Percentiles rank a stretch among this genome's conserved stretches.
These are phyloP conservation scores for Colletotrichum shisoi DNA, from an alignment of 2,329 filamentous ascomycete genomes.

Conservation along the genomic window DNA sequence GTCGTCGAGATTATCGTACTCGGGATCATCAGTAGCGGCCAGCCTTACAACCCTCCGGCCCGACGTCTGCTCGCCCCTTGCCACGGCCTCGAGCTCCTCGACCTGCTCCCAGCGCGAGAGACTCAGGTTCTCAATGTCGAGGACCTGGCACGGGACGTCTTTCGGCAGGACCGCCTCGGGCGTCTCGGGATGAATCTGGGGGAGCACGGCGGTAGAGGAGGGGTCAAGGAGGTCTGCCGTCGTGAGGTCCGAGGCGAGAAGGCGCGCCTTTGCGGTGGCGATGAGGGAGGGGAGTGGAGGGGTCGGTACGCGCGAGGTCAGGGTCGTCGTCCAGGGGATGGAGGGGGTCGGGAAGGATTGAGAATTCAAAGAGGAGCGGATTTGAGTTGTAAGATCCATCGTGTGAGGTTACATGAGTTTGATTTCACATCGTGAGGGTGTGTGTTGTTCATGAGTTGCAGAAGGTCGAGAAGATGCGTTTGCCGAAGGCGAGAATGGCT, in stretches of 20 bases:
- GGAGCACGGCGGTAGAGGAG: constrained; percentile 54
- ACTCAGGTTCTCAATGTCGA: constrained; percentile 85
- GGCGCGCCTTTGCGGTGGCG: constrained; percentile 80
- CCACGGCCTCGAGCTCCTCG: constrained; percentile 77
- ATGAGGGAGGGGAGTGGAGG: constrained; percentile 75
- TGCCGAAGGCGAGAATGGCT: constrained; percentile 22
- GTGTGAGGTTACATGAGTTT: neutral
- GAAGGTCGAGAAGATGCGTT: neutral
- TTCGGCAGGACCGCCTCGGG: constrained; percentile 65
- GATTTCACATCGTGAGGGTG: constrained; percentile 3
- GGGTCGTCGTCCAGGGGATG: constrained; percentile 67
- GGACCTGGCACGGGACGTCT: constrained; percentile 78
- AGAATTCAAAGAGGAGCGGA: constrained; percentile 59
- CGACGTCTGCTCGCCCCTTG: constrained; percentile 75
- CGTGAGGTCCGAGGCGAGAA: constrained; percentile 81
- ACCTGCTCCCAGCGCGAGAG: constrained; percentile 86
- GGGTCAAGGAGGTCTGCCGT: constrained; percentile 61
- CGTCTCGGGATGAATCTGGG: constrained; percentile 60
- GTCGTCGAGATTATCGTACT: constrained; percentile 52
- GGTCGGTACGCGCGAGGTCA: constrained; percentile 64
- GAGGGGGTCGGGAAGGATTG: constrained; percentile 64
- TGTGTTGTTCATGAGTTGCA: neutral
- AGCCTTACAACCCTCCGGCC: constrained; percentile 85
- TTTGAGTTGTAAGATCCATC: constrained; percentile 56
- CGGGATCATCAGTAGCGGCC: constrained; percentile 58